Percentiles rank a stretch among this genome's conserved stretches.
Conservation (phyloP, 1,284 basidiomycete species). For the Xanthoconium separans region DNA sequence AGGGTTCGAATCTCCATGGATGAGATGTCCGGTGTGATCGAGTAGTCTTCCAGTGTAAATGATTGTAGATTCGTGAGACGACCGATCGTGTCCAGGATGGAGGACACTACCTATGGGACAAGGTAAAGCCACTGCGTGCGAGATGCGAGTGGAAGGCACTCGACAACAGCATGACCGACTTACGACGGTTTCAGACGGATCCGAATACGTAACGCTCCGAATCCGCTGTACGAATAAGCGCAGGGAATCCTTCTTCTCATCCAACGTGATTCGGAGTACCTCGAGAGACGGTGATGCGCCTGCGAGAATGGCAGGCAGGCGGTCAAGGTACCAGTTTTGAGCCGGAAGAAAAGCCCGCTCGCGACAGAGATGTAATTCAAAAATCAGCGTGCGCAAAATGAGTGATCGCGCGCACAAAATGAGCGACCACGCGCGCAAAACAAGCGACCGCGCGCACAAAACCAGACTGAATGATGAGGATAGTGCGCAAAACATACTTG, state of each 20-base stretch:
- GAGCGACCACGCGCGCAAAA: not conserved
- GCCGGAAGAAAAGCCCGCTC: too few species aligned
- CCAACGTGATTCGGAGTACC: not conserved
- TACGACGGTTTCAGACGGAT: too few species aligned
- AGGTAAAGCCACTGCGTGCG: too few species aligned
- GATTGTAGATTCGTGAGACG: not conserved
- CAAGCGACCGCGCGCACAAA: too few species aligned
- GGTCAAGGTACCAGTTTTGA: too few species aligned
- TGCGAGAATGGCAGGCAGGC: not conserved
- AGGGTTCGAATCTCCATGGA: not conserved
- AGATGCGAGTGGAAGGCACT: not conserved
- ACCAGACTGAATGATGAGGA: too few species aligned
- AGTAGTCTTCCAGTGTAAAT: not conserved
- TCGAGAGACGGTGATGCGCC: not conserved
- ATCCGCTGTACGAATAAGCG: not conserved
- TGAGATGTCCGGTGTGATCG: not conserved
- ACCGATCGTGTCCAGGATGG: too few species aligned
- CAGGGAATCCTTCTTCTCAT: slow-evolving; percentile 6
- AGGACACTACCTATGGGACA: too few species aligned
- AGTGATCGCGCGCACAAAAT: not conserved
- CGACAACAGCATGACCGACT: too few species aligned
- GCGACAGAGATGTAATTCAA: not conserved
- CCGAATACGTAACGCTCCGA: not conserved
- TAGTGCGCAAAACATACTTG: too few species aligned
- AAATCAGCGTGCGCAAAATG: not conserved